phyloP scores from a whole-genome alignment of 2,329 filamentous ascomycete species.

The Neurospora sp. region DNA sequence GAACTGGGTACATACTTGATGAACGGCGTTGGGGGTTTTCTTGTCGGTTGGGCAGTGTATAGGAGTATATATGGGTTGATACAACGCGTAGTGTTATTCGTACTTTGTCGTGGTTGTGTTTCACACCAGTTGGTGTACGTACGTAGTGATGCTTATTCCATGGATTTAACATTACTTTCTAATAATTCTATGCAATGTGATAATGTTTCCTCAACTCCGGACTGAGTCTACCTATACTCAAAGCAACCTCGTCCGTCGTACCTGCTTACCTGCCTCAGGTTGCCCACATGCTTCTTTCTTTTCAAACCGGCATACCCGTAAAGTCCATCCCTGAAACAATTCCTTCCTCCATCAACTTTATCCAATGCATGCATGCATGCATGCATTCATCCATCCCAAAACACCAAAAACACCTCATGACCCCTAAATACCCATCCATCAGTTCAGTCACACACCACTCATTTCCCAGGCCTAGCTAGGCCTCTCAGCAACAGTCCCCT shows the following conservation, averaged over 20 bases:
- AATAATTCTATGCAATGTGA: too few species aligned
- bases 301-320: too few species aligned
- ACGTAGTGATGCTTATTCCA: not conserved
- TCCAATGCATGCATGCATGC: not conserved
- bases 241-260: too few species aligned
- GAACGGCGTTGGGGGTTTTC: not conserved
- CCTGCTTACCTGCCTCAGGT: too few species aligned
- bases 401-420: not conserved
- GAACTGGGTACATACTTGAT: not conserved
- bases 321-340: too few species aligned
- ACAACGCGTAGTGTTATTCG: not conserved
- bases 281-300: too few species aligned
- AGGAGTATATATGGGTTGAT: not conserved
- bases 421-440: too few species aligned
- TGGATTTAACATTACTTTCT: too few species aligned
- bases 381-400: not conserved
- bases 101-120: not conserved
- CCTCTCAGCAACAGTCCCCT: not conserved
- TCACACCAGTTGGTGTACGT: not conserved
- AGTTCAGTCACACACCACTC: not conserved
- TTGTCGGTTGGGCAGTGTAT: not conserved
- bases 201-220: too few species aligned
- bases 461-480: not conserved
- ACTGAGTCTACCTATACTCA: too few species aligned
- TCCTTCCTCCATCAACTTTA: not conserved